Conservation (phyloP, 441 rosid genomes). For the Gossypium schwendimanii region DNA sequence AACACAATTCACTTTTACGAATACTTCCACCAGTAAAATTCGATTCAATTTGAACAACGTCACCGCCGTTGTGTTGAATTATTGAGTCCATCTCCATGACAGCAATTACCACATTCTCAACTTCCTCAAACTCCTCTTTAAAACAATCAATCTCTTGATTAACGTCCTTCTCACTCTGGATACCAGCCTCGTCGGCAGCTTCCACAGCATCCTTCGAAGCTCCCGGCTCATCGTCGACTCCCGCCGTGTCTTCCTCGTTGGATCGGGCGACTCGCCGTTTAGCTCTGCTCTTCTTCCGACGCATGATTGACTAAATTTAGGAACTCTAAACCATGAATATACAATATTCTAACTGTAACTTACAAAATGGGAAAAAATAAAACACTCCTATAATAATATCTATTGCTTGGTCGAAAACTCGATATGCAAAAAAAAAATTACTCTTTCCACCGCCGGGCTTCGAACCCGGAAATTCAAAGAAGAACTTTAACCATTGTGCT, state of each 20-base stretch:
- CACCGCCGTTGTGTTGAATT: background rate
- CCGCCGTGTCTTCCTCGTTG: background rate
- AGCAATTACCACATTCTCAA: slow-evolving; percentile 11
- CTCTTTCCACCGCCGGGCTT: no score
- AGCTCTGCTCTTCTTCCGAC: slow-evolving; percentile 8
- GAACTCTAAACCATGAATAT: background rate
- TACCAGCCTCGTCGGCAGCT: background rate
- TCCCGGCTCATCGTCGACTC: background rate
- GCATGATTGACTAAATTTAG: slow-evolving; percentile 5
- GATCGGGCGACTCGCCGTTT: background rate
- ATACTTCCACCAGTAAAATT: background rate
- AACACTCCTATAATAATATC: background rate
- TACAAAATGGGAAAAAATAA: background rate
- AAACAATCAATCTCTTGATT: background rate
- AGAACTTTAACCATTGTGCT: no score
- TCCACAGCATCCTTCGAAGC: background rate
- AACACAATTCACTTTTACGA: background rate
- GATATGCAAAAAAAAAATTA: no score
- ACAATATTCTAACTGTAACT: background rate
- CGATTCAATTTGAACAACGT: background rate
- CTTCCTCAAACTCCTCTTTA: slow-evolving; percentile 15
- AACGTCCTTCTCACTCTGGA: background rate
- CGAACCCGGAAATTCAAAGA: no score
- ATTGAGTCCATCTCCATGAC: slow-evolving; percentile 9
- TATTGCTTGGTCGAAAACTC: no score